Base-by-base conservation (phyloP, 1,284 basidiomycete species). In the Cutaneotrichosporon sp. region DNA sequence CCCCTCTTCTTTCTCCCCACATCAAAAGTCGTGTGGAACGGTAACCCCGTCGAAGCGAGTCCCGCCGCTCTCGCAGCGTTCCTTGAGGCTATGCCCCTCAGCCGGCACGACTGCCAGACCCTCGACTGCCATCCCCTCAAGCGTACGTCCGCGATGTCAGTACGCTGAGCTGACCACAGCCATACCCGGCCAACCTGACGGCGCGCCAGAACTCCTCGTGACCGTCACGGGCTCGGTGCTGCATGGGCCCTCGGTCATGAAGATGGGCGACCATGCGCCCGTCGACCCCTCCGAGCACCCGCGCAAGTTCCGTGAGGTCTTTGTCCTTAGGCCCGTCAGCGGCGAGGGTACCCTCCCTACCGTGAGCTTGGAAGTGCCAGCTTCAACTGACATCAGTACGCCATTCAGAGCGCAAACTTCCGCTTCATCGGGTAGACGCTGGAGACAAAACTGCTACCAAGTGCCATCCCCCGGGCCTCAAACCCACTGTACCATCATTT, bases 1-100 rank as follows among this genome's bases (percentile, higher is more conserved):
- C 69, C 69, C 3, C 58, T 58, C 7, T 59, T 73, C 43, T 73
- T 64, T 49, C 57, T 68, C 10, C 68, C 70, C 5, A 51, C 53
- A 2, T 65, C 69, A 30, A 70, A 69, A 49, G 61, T 73, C 37
- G 60, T 73, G 21, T 73, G 70, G 70, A 73, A 73, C 52, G 70
- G 70, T 14, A 73, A 69, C 43, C 58, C 64, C 10, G 58, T 73
- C 4, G 49, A 47, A 4, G 48, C 63, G 35, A 60, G 62, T 8
- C 53, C 47, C 8, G 46, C 61, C 1, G 47, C 55, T 21, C 56
- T 73, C 17, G 49, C 61, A 8, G 63, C 64, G 10, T 73, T 68
- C 54, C 58, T 72, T 21, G 63, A 65, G 12, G 56, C 62, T 4
- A 57, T 70, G 44, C 70, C 70, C 4, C 44, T 70, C 7, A 65